Conservation (phyloP, 2,329 filamentous ascomycete species). For the Graphilbum ipis-grandicollis region DNA sequence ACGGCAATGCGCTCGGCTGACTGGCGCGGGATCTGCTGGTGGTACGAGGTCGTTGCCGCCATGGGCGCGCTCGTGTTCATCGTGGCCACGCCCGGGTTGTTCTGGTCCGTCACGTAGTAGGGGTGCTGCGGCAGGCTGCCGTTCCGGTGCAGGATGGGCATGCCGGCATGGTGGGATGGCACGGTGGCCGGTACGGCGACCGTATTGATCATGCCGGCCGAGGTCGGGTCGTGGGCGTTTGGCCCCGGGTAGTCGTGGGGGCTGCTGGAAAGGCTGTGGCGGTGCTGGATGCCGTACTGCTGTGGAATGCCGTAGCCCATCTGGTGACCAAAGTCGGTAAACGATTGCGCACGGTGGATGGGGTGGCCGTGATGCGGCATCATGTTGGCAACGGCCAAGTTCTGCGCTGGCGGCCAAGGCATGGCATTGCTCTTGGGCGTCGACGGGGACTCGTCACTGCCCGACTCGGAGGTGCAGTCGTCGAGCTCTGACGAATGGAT, state of each 20-base stretch:
- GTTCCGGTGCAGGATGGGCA: slow-evolving; percentile 32
- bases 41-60: slow-evolving; percentile 14
- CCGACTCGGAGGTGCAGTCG: slow-evolving; percentile 38
- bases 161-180: slow-evolving; percentile 17
- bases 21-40: slow-evolving; percentile 34
- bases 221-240: slow-evolving; percentile 18
- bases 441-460: slow-evolving; percentile 38
- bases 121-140: slow-evolving; percentile 26
- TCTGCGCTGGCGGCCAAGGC: slow-evolving; percentile 29
- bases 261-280: slow-evolving; percentile 26
- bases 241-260: slow-evolving; percentile 26
- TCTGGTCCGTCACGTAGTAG: slow-evolving; percentile 44
- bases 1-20: slow-evolving; percentile 27
- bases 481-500: slow-evolving; percentile 37
- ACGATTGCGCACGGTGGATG: slow-evolving; percentile 35
- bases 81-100: slow-evolving; percentile 43
- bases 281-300: slow-evolving; percentile 20
- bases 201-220: background rate
- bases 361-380: slow-evolving; percentile 14
- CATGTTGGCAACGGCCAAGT: slow-evolving; percentile 19
- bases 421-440: slow-evolving; percentile 37
- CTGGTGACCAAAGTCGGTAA: slow-evolving; percentile 35
- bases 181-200: slow-evolving; percentile 3
- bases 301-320: slow-evolving; percentile 23
- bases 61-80: slow-evolving; percentile 31